These are phyloP conservation scores for Stylonectria norvegica DNA, from an alignment of 2,329 filamentous ascomycete species.

Conservation along the genomic window DNA sequence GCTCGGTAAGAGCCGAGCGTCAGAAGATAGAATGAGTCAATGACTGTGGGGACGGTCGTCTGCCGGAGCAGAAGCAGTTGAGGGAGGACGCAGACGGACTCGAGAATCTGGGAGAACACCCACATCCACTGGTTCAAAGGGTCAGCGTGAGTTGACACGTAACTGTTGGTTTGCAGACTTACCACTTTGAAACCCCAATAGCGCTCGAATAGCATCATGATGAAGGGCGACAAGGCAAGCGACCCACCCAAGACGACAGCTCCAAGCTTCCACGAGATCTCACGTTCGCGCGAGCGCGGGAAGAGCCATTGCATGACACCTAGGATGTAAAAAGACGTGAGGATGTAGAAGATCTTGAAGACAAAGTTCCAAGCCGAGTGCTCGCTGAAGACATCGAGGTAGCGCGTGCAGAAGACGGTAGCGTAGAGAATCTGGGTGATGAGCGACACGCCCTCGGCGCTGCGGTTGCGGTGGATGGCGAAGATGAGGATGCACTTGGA, in stretches of 20 bases:
- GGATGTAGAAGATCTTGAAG: slow-evolving; percentile 87
- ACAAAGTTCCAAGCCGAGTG: slow-evolving; percentile 65
- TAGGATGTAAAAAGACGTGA: slow-evolving; percentile 81
- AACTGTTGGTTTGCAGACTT: slow-evolving; percentile 27
- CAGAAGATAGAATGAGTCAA: slow-evolving; percentile 93
- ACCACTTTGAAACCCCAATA: slow-evolving; percentile 51
- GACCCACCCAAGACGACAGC: slow-evolving; percentile 64
- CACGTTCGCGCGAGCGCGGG: slow-evolving; percentile 82
- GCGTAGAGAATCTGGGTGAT: slow-evolving; percentile 88
- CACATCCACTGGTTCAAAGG: slow-evolving; percentile 63
- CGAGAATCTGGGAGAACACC: slow-evolving; percentile 87
- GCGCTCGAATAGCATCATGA: slow-evolving; percentile 63
- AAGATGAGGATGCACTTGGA: slow-evolving; percentile 90
- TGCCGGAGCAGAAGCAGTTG: slow-evolving; percentile 89
- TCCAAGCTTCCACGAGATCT: slow-evolving; percentile 91
- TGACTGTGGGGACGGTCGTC: slow-evolving; percentile 92
- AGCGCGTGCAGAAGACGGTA: slow-evolving; percentile 79
- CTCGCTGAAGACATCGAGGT: slow-evolving; percentile 73
- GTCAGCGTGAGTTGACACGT: neutral
- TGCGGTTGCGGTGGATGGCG: slow-evolving; percentile 83
- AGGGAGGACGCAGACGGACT: slow-evolving; percentile 85
- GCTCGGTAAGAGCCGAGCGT: slow-evolving; percentile 83
- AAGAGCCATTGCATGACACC: slow-evolving; percentile 83
- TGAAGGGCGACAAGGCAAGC: slow-evolving; percentile 66
- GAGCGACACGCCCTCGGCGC: slow-evolving; percentile 86